Conservation (phyloP, 768 basidiomycete species). For the Agrocybe praecox region DNA sequence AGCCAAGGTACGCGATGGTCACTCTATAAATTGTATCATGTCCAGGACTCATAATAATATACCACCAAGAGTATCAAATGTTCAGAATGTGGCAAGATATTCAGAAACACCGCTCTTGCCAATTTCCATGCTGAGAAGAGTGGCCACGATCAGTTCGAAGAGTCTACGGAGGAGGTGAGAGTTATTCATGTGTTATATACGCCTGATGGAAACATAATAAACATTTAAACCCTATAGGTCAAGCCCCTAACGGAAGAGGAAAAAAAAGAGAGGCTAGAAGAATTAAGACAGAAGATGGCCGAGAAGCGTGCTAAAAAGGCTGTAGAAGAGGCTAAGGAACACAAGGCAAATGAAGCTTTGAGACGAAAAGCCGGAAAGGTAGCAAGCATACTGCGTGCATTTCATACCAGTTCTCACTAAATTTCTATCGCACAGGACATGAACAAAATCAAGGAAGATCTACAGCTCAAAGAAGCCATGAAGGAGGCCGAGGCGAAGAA, state of each 20-base stretch:
- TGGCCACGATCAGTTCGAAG: constrained; percentile 95
- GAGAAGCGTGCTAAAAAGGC: constrained; percentile 78
- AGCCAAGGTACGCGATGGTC: constrained; percentile 62
- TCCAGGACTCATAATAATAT: neutral
- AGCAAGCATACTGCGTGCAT: constrained; percentile 3
- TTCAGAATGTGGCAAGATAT: constrained; percentile 81
- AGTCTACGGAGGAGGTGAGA: constrained; percentile 87
- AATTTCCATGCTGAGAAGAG: constrained; percentile 95
- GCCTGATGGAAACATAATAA: neutral
- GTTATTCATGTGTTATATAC: neutral
- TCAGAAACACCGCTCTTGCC: constrained; percentile 83
- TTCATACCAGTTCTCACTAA: neutral
- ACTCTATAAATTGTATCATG: neutral
- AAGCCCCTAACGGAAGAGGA: constrained; percentile 96
- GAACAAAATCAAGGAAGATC: constrained; percentile 70
- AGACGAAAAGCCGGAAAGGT: constrained; percentile 87
- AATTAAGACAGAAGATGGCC: constrained; percentile 78
- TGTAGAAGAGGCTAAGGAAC: constrained; percentile 71
- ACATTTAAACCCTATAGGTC: constrained; percentile 41
- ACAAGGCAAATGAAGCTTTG: constrained; percentile 74
- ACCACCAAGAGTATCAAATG: constrained; percentile 76
- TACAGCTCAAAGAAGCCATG: constrained; percentile 75
- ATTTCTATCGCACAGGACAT: constrained; percentile 54
- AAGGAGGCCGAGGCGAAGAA: constrained; percentile 85
- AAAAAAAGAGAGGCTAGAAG: constrained; percentile 77